Evolutionary conservation across 345 rosid genomes (phyloP).

Genomic region (Euphorbia peplus): DNA sequence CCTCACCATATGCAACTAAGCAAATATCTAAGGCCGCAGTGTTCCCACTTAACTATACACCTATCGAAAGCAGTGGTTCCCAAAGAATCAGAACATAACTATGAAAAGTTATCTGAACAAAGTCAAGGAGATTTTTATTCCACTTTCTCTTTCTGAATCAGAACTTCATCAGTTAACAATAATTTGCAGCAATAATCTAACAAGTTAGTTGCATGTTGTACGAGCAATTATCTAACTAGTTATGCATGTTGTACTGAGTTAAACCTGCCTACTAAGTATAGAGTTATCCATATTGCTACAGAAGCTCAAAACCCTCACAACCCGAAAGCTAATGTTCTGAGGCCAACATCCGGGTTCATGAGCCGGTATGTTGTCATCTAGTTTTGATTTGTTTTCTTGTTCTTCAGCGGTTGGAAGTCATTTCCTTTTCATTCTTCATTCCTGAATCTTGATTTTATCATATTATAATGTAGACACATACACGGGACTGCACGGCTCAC

Average conservation of each 20-base stretch:
- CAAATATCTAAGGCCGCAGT: slow-evolving; percentile 10
- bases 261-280: not conserved
- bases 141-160: not conserved
- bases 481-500: too few relatives aligned
- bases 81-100: slow-evolving; percentile 12
- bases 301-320: too few relatives aligned
- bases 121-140: not conserved
- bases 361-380: too few relatives aligned
- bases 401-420: too few relatives aligned
- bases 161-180: not conserved
- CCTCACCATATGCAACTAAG: slow-evolving; percentile 1
- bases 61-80: slow-evolving; percentile 16
- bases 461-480: too few relatives aligned
- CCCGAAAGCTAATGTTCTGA: too few relatives aligned
- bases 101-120: not conserved
- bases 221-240: too few relatives aligned
- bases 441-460: too few relatives aligned
- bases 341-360: too few relatives aligned
- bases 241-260: too few relatives aligned
- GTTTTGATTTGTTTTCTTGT: too few relatives aligned
- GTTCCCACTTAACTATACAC: slow-evolving; percentile 23
- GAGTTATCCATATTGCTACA: not conserved
- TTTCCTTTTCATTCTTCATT: too few relatives aligned
- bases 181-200: not conserved
- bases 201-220: not conserved